Percentiles rank a stretch among this genome's conserved stretches.
Evolutionary conservation across 352 stramenopile species (phyloP).

Genomic region (Blastocystis sp.): DNA sequence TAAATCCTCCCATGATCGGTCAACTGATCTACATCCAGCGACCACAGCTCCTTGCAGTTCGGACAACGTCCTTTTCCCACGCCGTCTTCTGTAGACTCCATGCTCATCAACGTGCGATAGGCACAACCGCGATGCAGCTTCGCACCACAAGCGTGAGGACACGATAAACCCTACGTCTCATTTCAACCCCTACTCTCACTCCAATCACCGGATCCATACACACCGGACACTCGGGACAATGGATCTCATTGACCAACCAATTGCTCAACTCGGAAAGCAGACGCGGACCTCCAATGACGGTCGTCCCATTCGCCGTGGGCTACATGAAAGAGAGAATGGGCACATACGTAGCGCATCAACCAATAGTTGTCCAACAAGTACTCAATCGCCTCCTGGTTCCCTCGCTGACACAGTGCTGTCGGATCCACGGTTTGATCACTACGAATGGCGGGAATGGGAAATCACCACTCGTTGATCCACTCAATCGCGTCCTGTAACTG

Average conservation of each 20-base stretch:
- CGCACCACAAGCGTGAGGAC: not conserved
- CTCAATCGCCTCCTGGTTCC: not conserved
- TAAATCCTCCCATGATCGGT: not conserved
- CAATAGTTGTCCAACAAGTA: not conserved
- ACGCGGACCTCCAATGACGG: not conserved
- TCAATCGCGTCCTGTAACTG: not conserved
- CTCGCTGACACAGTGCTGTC: not conserved
- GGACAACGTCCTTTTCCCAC: not conserved
- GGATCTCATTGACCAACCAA: not conserved
- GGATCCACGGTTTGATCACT: not conserved
- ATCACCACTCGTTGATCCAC: not conserved
- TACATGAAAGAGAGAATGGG: not conserved
- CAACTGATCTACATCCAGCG: not conserved
- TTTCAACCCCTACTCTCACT: not conserved
- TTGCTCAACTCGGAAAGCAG: not conserved
- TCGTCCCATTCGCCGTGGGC: not conserved
- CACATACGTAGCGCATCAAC: not conserved
- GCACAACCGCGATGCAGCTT: not conserved
- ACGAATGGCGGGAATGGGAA: not conserved
- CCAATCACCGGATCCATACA: slow-evolving; percentile 40
- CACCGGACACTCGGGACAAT: not conserved
- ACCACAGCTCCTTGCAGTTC: not conserved
- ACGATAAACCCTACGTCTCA: not conserved
- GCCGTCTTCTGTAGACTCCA: not conserved
- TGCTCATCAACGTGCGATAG: not conserved